Percentiles rank a stretch among this genome's conserved stretches.
phyloP scores from a whole-genome alignment of 2,329 filamentous ascomycete genomes.

The Xylariaceae sp. region DNA sequence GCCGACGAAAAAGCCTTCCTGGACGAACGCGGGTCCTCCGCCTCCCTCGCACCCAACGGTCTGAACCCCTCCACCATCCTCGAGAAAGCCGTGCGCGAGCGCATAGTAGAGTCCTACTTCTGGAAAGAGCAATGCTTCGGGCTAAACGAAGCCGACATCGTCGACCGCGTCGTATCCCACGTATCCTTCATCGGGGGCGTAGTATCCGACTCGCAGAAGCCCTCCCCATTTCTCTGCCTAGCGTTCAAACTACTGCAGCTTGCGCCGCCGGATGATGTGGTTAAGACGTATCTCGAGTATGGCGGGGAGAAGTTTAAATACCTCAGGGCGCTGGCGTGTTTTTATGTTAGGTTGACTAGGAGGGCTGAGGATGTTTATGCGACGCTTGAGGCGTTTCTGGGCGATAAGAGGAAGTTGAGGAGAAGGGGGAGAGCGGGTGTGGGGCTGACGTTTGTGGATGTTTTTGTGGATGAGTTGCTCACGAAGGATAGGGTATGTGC shows the following conservation, averaged over 20 bases:
- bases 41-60: slow-evolving; percentile 73
- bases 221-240: slow-evolving; percentile 88
- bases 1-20: slow-evolving; percentile 80
- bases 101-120: slow-evolving; percentile 92
- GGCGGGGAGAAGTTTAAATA: slow-evolving; percentile 80
- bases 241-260: slow-evolving; percentile 93
- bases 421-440: slow-evolving; percentile 71
- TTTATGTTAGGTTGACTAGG: slow-evolving; percentile 89
- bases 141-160: slow-evolving; percentile 76
- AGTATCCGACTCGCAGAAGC: slow-evolving; percentile 77
- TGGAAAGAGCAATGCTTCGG: slow-evolving; percentile 99
- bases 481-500: slow-evolving; percentile 86
- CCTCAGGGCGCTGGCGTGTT: slow-evolving; percentile 80
- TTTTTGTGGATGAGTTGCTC: slow-evolving; percentile 89
- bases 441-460: slow-evolving; percentile 75
- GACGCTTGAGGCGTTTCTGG: slow-evolving; percentile 75
- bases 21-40: slow-evolving; percentile 82
- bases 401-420: slow-evolving; percentile 79
- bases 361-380: slow-evolving; percentile 75
- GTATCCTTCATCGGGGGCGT: slow-evolving; percentile 84
- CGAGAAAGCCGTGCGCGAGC: slow-evolving; percentile 92
- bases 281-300: slow-evolving; percentile 74
- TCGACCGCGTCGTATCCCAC: slow-evolving; percentile 82
- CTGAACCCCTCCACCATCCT: slow-evolving; percentile 94
- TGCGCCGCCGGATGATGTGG: slow-evolving; percentile 71